Evolutionary conservation across 345 rosid genomes (phyloP).

Genomic region (Combretum micranthum): DNA sequence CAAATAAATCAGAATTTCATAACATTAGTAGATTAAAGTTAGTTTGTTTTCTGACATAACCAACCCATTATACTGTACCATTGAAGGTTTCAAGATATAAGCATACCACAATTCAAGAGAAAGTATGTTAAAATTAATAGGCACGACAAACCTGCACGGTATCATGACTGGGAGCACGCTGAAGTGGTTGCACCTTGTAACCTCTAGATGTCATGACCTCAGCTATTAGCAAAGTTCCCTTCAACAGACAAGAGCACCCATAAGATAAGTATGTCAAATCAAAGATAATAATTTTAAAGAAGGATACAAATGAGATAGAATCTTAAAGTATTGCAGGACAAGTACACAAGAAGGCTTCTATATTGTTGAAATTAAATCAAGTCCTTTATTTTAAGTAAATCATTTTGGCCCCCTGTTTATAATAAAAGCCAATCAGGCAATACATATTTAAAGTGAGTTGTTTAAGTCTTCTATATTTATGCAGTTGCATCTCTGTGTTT

Average conservation of each 20-base stretch:
- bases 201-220: conserved; percentile 69
- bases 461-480: too few relatives aligned
- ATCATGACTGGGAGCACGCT: conserved; percentile 51
- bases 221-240: conserved; percentile 53
- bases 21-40: too few relatives aligned
- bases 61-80: not conserved
- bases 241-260: not conserved
- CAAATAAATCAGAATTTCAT: too few relatives aligned
- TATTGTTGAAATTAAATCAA: too few relatives aligned
- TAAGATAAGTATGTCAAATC: not conserved
- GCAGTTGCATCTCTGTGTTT: too few relatives aligned
- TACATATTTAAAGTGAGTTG: too few relatives aligned
- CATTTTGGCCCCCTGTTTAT: too few relatives aligned
- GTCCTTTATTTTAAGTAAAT: too few relatives aligned
- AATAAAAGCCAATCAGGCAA: too few relatives aligned
- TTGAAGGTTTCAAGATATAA: not conserved
- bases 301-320: not conserved
- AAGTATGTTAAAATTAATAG: not conserved
- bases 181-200: conserved; percentile 58
- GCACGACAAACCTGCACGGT: conserved; percentile 43
- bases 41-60: too few relatives aligned
- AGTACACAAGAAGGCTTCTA: too few relatives aligned
- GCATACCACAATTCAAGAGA: not conserved
- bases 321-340: too few relatives aligned
- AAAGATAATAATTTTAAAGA: not conserved